Conservation (phyloP, 345 rosid genomes). For the Geranium brycei region DNA sequence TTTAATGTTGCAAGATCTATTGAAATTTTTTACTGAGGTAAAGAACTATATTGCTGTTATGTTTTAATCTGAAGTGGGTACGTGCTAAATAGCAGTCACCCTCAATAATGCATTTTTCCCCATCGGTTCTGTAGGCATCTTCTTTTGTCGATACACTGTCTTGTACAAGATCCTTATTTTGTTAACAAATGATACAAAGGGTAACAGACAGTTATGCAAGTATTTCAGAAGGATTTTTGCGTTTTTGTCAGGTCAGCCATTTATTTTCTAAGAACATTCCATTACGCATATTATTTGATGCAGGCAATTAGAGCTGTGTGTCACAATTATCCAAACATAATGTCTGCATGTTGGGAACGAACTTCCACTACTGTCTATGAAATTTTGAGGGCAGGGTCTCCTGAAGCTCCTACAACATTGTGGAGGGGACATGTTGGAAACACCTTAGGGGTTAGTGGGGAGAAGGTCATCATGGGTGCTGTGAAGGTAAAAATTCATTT, state of each 20-base stretch:
- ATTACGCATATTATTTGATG: slow-evolving; percentile 5
- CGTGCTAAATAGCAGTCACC: no score
- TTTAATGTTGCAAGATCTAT: no score
- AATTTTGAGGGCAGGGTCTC: slow-evolving; percentile 27
- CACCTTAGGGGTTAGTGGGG: slow-evolving; percentile 41
- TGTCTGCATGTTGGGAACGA: slow-evolving; percentile 49
- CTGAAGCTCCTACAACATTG: slow-evolving; percentile 34
- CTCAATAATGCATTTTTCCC: no score
- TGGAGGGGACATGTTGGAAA: slow-evolving; percentile 44
- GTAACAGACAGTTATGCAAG: not conserved
- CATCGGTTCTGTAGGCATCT: no score
- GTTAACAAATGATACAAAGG: not conserved
- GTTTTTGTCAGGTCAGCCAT: not conserved
- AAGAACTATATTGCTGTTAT: no score
- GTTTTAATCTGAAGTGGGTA: no score
- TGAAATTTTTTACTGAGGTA: no score
- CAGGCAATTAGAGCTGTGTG: slow-evolving; percentile 78
- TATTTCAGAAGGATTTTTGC: not conserved
- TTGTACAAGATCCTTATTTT: not conserved
- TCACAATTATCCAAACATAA: slow-evolving; percentile 65
- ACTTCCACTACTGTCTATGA: slow-evolving; percentile 41
- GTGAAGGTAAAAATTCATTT: slow-evolving; percentile 41
- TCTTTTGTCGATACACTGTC: no score
- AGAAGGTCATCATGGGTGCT: slow-evolving; percentile 59
- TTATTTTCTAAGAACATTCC: not conserved